Evolutionary conservation across 441 rosid species (phyloP), one percentile per base, ranked within the genome.

Genomic region (Eruca vesicaria): DNA sequence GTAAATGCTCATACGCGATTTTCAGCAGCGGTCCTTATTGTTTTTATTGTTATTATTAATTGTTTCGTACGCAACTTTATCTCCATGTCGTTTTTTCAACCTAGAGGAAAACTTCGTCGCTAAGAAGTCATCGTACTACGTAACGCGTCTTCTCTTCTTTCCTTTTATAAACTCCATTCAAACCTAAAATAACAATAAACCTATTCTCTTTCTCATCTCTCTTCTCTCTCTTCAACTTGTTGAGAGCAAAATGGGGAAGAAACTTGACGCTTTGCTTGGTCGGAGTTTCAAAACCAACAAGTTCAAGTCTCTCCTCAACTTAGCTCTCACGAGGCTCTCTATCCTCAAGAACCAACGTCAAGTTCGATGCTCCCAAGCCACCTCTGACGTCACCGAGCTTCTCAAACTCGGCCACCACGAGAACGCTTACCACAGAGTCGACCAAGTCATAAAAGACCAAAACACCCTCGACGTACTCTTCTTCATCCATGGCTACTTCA

Each of bases 361-460:
- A 33, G 82, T 73, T 75, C 85, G 86, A 66, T 80, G 75, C 80
- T 64, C 88, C 63, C 93, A 87, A 19, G 85, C 95, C 48, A 86
- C 83, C 10, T 88, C 90, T 20, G 98, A 96, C 60, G 97, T 93
- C 15, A 71, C 86, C 68, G 89, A 91, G 86, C 87, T 96, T 81
- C 97, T 96, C 62, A 82, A 86, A 43, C 95, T 79, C 8, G 91
- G 93, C 12, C 84, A 81, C 55, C 93, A 87, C 55, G 93, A 90
- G 10, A 86, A 92, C 3, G 97, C 98, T 79, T 90, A 87, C 69
- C 89, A 86, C 58, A 90, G 99, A 28, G 98, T 95, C 55, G 98
- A 91, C 76, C 87, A 85, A 61, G 89, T 88, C 72, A 80, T 91
- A 21, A 88, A 83, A 83, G 97, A 89, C 55, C 96, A 89, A 72